A percentile compares a stretch with the other conserved stretches of the same genome.
phyloP scores from a whole-genome alignment of 768 basidiomycete genomes.

The Tulasnella sp. region DNA sequence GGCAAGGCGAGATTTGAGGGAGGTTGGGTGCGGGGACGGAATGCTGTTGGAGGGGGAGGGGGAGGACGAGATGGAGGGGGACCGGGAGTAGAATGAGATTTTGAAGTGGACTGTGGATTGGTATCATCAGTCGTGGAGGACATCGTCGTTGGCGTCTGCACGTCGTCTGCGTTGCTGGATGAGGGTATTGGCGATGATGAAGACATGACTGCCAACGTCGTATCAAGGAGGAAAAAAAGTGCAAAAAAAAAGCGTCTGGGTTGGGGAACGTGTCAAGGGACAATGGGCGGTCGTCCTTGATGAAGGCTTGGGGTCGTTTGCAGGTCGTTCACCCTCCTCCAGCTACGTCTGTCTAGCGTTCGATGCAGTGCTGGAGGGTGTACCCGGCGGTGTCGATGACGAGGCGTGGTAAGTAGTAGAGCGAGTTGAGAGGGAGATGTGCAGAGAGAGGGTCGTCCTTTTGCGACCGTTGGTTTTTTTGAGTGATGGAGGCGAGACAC shows the following conservation, averaged over 20 bases:
- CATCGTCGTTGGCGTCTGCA: conserved; percentile 2
- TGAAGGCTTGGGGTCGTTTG: conserved; percentile 1
- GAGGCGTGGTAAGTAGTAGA: neutral
- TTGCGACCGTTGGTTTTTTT: conserved; percentile 1
- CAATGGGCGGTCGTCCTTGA: conserved; percentile 10
- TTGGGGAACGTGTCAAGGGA: conserved; percentile 11
- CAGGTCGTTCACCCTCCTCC: conserved; percentile 17
- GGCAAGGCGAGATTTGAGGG: neutral
- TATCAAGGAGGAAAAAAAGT: neutral
- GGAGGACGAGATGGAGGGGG: conserved; percentile 5
- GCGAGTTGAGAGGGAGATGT: neutral
- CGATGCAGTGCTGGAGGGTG: neutral
- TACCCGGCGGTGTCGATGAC: neutral
- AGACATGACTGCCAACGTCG: conserved; percentile 5
- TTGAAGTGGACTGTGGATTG: neutral
- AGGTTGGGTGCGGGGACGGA: conserved; percentile 13
- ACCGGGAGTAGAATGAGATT: conserved; percentile 1
- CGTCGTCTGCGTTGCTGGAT: neutral
- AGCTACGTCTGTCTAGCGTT: neutral
- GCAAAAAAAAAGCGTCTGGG: neutral
- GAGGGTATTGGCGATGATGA: neutral
- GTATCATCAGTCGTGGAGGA: neutral
- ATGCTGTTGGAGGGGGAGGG: neutral
- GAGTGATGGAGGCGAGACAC: neutral
- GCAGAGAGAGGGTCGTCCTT: neutral